Evolutionary conservation across 2,329 filamentous ascomycete species (phyloP).

Genomic region (Microsporum ferrugineum): DNA sequence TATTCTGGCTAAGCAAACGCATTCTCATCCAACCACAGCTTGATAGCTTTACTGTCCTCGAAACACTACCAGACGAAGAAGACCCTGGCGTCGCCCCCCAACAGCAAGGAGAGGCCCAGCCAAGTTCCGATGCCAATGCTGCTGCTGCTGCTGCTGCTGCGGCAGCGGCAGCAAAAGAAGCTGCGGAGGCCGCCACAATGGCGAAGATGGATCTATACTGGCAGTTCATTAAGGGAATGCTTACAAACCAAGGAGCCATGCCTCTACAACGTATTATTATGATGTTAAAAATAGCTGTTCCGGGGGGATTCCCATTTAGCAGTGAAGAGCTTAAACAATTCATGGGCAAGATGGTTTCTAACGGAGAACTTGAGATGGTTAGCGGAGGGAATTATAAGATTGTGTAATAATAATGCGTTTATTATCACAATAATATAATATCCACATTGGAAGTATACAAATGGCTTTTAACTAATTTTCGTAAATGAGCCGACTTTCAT

Average conservation of each 20-base stretch:
- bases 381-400: constrained; percentile 57
- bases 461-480: background rate
- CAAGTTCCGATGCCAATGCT: constrained; percentile 17
- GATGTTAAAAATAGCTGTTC: constrained; percentile 90
- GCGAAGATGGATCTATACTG: constrained; percentile 68
- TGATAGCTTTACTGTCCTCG: constrained; percentile 47
- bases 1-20: constrained; percentile 52
- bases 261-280: constrained; percentile 68
- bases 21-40: constrained; percentile 39
- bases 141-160: constrained; percentile 34
- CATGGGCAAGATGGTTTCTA: constrained; percentile 63
- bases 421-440: background rate
- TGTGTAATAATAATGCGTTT: constrained; percentile 5
- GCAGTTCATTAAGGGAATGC: constrained; percentile 88
- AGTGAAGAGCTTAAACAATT: constrained; percentile 80
- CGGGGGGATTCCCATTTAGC: constrained; percentile 78
- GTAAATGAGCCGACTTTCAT: too few species aligned
- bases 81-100: constrained; percentile 12
- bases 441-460: background rate
- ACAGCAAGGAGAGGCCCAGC: constrained; percentile 14
- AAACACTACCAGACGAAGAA: constrained; percentile 36
- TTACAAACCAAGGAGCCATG: constrained; percentile 85
- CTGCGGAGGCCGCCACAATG: constrained; percentile 47
- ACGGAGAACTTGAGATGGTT: constrained; percentile 56
- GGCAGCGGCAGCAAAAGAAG: constrained; percentile 33